These are phyloP conservation scores for Nigrospora sphaerica DNA, from an alignment of 2,329 filamentous ascomycete genomes.

Conservation along the genomic window DNA sequence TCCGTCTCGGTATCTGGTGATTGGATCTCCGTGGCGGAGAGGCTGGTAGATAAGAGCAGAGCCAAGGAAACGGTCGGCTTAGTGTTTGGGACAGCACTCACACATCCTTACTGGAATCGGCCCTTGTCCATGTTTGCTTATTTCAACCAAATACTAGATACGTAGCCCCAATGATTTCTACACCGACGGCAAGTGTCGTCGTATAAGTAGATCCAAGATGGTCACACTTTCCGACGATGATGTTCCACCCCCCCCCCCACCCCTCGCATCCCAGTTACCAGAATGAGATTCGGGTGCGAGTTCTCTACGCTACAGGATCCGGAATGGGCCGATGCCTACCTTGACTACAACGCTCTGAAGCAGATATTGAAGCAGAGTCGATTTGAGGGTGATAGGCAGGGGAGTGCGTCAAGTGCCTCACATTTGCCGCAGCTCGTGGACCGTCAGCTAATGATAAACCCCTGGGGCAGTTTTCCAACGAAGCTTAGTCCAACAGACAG, in stretches of 20 bases:
- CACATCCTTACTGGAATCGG: not conserved
- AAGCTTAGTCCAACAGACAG: not conserved
- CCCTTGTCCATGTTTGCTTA: not conserved
- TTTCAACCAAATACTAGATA: not conserved
- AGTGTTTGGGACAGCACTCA: no score
- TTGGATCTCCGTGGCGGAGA: no score
- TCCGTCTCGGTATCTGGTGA: no score
- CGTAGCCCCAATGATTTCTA: no score
- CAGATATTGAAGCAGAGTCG: constrained; percentile 2
- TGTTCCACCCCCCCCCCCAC: not conserved
- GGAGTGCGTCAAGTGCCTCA: not conserved
- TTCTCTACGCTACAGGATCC: constrained; percentile 2
- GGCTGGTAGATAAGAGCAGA: no score
- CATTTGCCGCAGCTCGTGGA: not conserved
- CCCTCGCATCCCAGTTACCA: not conserved
- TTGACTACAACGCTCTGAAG: constrained; percentile 5
- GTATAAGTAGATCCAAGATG: no score
- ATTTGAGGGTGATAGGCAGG: not conserved
- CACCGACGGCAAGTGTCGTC: no score
- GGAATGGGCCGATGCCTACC: constrained; percentile 6
- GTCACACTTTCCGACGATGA: not conserved
- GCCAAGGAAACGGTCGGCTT: no score
- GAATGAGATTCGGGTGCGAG: constrained; percentile 7
- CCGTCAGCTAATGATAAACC: not conserved
- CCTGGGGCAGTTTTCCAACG: not conserved